These are phyloP conservation scores for Carnegiea gigantea DNA, from an alignment of 179 eudicot genomes.

Conservation along the genomic window DNA sequence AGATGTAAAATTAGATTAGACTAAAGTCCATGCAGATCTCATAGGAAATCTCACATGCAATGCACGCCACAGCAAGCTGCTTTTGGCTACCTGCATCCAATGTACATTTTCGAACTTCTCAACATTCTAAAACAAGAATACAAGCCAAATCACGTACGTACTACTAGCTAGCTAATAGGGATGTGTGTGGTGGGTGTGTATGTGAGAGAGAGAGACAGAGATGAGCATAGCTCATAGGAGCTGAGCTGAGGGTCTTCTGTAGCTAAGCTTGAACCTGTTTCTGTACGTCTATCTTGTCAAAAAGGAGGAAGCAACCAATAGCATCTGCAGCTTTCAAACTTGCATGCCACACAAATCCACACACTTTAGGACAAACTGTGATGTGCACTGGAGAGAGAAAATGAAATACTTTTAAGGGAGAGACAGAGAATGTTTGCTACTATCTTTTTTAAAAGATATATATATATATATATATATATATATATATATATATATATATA, in stretches of 20 bases:
- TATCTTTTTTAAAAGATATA: background rate
- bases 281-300: background rate
- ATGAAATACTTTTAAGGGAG: background rate
- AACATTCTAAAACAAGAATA: constrained; percentile 1
- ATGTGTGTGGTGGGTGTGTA: background rate
- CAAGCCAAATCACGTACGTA: background rate
- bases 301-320: constrained; percentile 31
- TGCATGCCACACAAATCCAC: constrained; percentile 75
- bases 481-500: too few species aligned
- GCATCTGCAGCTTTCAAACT: constrained; percentile 50
- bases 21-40: constrained; percentile 23
- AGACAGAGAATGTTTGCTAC: constrained; percentile 31
- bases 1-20: constrained; percentile 6
- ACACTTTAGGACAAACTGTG: constrained; percentile 42
- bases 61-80: constrained; percentile 24
- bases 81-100: constrained; percentile 16
- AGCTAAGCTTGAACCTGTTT: background rate
- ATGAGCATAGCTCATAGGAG: too few species aligned
- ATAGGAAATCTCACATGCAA: constrained; percentile 24
- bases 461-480: too few species aligned
- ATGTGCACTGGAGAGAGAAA: constrained; percentile 26
- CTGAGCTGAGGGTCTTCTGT: background rate
- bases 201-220: background rate
- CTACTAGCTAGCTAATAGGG: background rate
- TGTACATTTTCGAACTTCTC: background rate